Evolutionary conservation across 129 eudicot genomes (phyloP).

Genomic region (Apium graveolens): DNA sequence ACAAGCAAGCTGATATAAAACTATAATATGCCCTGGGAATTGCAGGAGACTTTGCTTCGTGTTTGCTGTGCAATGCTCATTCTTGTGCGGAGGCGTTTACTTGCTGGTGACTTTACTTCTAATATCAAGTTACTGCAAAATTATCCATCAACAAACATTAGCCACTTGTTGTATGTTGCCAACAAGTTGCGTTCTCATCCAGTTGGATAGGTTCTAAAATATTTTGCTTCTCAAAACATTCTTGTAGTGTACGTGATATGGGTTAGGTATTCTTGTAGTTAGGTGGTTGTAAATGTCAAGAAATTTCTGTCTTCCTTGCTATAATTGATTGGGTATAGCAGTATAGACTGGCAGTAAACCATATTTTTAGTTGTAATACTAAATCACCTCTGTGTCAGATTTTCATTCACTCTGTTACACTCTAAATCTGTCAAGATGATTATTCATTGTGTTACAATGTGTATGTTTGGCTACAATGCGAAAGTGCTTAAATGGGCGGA

Average conservation of each 20-base stretch:
- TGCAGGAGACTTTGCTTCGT: constrained; percentile 89
- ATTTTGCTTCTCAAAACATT: background rate
- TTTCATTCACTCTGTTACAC: background rate
- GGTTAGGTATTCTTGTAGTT: constrained; percentile 10
- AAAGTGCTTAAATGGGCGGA: no score
- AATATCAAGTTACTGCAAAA: constrained; percentile 87
- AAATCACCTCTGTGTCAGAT: background rate
- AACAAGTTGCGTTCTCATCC: constrained; percentile 62
- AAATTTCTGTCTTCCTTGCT: background rate
- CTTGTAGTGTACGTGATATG: background rate
- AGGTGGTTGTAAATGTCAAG: constrained; percentile 5
- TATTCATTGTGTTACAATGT: background rate
- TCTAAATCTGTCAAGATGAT: no score
- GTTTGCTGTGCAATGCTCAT: constrained; percentile 95
- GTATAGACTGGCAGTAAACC: background rate
- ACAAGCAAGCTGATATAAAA: background rate
- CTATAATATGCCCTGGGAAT: constrained; percentile 1
- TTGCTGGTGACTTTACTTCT: constrained; percentile 98
- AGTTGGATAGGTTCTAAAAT: constrained; percentile 16
- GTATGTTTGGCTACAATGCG: no score
- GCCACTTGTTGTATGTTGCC: constrained; percentile 91
- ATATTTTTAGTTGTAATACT: background rate
- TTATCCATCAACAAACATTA: constrained; percentile 82
- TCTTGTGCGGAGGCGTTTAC: constrained; percentile 80
- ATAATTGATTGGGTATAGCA: background rate